Evolutionary conservation across 1,284 basidiomycete species (phyloP).

Genomic region (Apiotrichum sp.): DNA sequence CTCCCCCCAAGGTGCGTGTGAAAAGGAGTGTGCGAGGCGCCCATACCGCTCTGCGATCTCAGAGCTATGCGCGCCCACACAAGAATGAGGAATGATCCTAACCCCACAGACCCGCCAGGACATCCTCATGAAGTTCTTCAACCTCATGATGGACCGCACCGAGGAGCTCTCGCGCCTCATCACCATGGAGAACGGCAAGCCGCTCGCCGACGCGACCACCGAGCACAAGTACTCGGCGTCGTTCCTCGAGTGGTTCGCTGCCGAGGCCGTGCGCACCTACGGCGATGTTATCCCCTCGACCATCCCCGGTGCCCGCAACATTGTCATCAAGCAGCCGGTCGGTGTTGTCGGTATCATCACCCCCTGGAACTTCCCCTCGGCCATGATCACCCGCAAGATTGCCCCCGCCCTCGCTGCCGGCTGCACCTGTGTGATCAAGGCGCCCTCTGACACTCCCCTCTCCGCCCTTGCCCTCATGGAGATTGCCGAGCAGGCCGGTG

Average conservation of each 20-base stretch:
- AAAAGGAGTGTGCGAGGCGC: too few species aligned
- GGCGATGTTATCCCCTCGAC: conserved; percentile 76
- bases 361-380: conserved; percentile 46
- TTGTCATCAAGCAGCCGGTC: conserved; percentile 62
- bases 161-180: conserved; percentile 78
- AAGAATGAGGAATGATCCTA: too few species aligned
- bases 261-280: conserved; percentile 57
- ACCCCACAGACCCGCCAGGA: conserved; percentile 56
- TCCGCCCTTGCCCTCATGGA: conserved; percentile 65
- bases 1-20: conserved; percentile 48
- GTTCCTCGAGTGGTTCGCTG: conserved; percentile 78
- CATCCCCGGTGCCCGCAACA: conserved; percentile 63
- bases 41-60: too few species aligned
- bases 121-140: conserved; percentile 65
- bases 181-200: conserved; percentile 86
- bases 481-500: conserved; percentile 78
- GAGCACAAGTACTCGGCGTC: conserved; percentile 74
- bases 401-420: conserved; percentile 72
- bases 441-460: conserved; percentile 89
- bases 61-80: too few species aligned
- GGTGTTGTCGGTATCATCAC: conserved; percentile 41
- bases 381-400: conserved; percentile 60
- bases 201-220: conserved; percentile 69
- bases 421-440: conserved; percentile 91
- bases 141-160: conserved; percentile 66